These are phyloP conservation scores for Hypomontagnella monticulosa DNA, from an alignment of 495 filamentous ascomycete species.

Conservation along the genomic window DNA sequence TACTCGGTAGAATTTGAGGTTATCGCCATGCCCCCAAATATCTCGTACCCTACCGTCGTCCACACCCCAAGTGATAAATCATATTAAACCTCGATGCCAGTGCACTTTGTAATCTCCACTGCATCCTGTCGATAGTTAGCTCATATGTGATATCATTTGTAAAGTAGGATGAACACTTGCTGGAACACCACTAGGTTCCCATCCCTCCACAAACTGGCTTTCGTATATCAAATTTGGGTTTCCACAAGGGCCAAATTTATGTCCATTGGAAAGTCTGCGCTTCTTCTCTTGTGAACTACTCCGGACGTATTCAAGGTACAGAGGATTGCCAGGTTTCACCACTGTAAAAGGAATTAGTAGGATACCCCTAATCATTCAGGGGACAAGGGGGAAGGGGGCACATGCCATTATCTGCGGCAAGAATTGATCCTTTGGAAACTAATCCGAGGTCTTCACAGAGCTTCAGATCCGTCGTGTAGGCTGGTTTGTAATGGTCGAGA, in stretches of 20 bases:
- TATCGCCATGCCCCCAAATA: too few species aligned
- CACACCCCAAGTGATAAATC: too few species aligned
- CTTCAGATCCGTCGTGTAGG: conserved; percentile 76
- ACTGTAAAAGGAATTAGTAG: conserved; percentile 44
- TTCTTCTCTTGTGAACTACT: conserved; percentile 62
- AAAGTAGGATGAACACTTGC: conserved; percentile 52
- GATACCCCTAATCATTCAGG: not conserved
- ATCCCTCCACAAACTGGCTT: conserved; percentile 71
- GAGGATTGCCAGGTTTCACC: conserved; percentile 77
- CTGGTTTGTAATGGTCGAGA: conserved; percentile 78
- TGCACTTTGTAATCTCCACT: conserved; percentile 74
- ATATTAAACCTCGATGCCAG: too few species aligned
- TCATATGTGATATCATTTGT: too few species aligned
- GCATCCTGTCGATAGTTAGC: too few species aligned
- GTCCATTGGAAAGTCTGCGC: conserved; percentile 47
- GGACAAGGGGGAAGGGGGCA: too few species aligned
- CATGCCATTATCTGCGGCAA: conserved; percentile 74
- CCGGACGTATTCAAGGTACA: conserved; percentile 73
- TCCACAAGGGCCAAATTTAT: conserved; percentile 58
- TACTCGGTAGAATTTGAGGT: too few species aligned
- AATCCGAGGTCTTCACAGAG: conserved; percentile 73
- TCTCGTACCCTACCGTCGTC: too few species aligned
- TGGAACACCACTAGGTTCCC: conserved; percentile 69
- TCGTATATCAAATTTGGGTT: conserved; percentile 77
- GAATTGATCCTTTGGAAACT: conserved; percentile 66